Evolutionary conservation across 2,329 filamentous ascomycete genomes (phyloP).

Genomic region (Epicoccum sorghinum): DNA sequence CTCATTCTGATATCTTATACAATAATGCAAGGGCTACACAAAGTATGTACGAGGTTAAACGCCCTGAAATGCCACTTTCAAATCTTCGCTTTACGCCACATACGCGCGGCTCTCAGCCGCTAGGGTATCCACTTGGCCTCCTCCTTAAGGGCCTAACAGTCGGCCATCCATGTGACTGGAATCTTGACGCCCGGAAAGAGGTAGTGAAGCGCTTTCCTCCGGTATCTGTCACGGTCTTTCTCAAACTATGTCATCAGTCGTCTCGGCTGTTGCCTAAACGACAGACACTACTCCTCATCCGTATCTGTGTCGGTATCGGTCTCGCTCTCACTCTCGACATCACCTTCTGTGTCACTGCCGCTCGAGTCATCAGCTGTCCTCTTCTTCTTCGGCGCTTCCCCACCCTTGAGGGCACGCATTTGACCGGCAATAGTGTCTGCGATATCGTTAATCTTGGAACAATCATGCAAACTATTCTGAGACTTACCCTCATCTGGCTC

Average conservation of each 20-base stretch:
- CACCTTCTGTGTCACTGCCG: constrained; percentile 69
- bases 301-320: constrained; percentile 52
- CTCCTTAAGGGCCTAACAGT: no score
- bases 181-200: no score
- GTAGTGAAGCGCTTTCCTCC: no score
- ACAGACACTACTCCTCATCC: constrained; percentile 44
- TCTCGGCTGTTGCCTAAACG: neutral
- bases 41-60: no score
- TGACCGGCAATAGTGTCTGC: constrained; percentile 87
- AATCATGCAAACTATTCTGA: neutral
- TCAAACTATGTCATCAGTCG: neutral
- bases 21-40: no score
- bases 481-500: constrained; percentile 92
- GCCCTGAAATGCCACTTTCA: no score
- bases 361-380: constrained; percentile 67
- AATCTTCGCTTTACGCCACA: no score
- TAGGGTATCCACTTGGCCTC: no score
- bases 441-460: constrained; percentile 29
- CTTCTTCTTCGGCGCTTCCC: constrained; percentile 63
- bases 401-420: constrained; percentile 85
- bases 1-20: no score
- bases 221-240: no score
- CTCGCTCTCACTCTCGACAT: constrained; percentile 60
- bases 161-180: no score
- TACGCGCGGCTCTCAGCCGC: no score